Evolutionary conservation across 2,329 filamentous ascomycete genomes (phyloP).

Genomic region (Incumbomyces delicatus): DNA sequence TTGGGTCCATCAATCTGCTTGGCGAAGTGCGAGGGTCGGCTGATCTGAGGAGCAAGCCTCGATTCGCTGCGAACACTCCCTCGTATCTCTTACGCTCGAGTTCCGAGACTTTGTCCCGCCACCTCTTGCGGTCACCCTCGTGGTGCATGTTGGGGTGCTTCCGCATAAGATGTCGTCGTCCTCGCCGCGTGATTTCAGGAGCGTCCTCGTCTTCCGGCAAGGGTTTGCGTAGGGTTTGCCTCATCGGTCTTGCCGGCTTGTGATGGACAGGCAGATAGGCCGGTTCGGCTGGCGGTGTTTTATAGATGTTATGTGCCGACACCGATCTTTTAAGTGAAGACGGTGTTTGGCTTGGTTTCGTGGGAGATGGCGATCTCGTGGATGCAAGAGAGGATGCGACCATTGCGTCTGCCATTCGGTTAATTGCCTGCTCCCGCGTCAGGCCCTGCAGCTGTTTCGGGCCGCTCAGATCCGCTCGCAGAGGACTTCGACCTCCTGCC

Average conservation of each 20-base stretch:
- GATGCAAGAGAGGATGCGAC: constrained; percentile 39
- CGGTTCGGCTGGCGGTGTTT: not conserved
- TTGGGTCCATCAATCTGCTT: constrained; percentile 1
- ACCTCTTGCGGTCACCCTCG: constrained; percentile 38
- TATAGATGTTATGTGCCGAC: not conserved
- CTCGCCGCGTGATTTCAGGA: constrained; percentile 23
- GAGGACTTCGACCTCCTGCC: not conserved
- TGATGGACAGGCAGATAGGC: constrained; percentile 2
- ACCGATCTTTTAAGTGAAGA: constrained; percentile 7
- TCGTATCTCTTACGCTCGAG: constrained; percentile 40
- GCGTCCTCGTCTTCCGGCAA: constrained; percentile 26
- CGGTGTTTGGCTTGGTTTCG: constrained; percentile 15
- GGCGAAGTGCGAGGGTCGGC: not conserved
- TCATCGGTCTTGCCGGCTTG: constrained; percentile 23
- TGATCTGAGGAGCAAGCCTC: constrained; percentile 28
- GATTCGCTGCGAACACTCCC: constrained; percentile 42
- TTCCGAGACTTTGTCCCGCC: constrained; percentile 35
- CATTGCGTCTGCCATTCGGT: constrained; percentile 36
- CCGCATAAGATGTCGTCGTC: constrained; percentile 27
- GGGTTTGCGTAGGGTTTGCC: constrained; percentile 33
- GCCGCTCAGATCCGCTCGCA: not conserved
- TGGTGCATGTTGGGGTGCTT: constrained; percentile 40
- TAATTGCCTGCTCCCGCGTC: constrained; percentile 22
- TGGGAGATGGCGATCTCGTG: constrained; percentile 27
- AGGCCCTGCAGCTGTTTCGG: constrained; percentile 5